Conservation (phyloP, 768 basidiomycete species). For the Hypholoma fasciculare region DNA sequence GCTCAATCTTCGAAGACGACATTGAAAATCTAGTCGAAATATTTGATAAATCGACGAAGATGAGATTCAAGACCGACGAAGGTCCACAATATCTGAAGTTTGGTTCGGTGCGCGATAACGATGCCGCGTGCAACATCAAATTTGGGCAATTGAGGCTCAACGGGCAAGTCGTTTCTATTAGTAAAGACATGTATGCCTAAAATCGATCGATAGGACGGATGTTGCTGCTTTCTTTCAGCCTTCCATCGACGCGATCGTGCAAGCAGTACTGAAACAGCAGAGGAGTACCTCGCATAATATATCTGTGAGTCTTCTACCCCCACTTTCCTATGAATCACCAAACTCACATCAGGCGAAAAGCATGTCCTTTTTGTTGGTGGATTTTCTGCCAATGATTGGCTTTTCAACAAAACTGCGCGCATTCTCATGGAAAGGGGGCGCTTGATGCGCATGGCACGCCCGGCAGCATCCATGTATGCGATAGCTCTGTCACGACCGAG, state of each 20-base stretch:
- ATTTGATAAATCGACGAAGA: constrained; percentile 50
- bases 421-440: constrained; percentile 19
- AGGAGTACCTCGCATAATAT: constrained; percentile 23
- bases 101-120: constrained; percentile 43
- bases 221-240: constrained; percentile 37
- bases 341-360: background rate
- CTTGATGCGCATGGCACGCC: constrained; percentile 39
- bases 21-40: constrained; percentile 39
- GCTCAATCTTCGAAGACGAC: constrained; percentile 43
- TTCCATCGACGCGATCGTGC: constrained; percentile 30
- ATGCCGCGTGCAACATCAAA: constrained; percentile 39
- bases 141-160: constrained; percentile 47
- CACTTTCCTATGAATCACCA: background rate
- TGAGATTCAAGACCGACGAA: constrained; percentile 37
- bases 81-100: constrained; percentile 51
- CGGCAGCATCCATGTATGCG: constrained; percentile 32
- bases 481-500: background rate
- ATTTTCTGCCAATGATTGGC: constrained; percentile 56
- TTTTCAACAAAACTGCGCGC: constrained; percentile 40
- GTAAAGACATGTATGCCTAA: background rate
- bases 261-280: constrained; percentile 25
- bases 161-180: constrained; percentile 25
- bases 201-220: constrained; percentile 22
- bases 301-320: constrained; percentile 17
- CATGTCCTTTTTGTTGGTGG: constrained; percentile 44